Percentiles rank a stretch among this genome's conserved stretches.
phyloP scores from a whole-genome alignment of 331 rosid genomes.

The Dryas integrifolia region DNA sequence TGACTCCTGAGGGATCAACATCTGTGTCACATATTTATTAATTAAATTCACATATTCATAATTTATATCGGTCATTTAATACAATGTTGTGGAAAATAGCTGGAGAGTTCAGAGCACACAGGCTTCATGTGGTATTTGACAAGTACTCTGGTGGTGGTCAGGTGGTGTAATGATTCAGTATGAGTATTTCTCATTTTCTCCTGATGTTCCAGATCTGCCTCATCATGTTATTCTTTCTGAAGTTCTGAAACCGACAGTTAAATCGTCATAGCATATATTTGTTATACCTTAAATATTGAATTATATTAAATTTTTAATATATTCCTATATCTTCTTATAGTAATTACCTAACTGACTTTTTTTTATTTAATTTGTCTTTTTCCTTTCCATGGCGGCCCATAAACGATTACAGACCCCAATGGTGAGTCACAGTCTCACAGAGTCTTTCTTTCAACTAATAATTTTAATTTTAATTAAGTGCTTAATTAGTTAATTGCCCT shows the following conservation, averaged over 20 bases:
- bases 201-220: not conserved
- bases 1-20: not conserved
- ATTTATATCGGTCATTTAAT: not conserved
- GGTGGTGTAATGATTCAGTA: too few species aligned
- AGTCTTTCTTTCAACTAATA: not conserved
- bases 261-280: not conserved
- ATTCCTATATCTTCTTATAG: too few species aligned
- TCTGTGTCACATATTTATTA: not conserved
- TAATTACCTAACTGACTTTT: slow-evolving; percentile 10
- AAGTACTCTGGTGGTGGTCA: not conserved
- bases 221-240: not conserved
- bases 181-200: not conserved
- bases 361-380: not conserved
- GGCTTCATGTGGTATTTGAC: not conserved
- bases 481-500: too few species aligned
- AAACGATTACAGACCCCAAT: slow-evolving; percentile 57
- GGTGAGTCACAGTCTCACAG: slow-evolving; percentile 40
- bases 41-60: too few species aligned
- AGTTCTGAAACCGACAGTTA: not conserved
- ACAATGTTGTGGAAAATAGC: not conserved
- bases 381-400: slow-evolving; percentile 13
- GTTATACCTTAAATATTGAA: too few species aligned
- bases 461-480: not conserved
- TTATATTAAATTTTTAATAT: too few species aligned
- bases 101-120: not conserved